phyloP scores from a whole-genome alignment of 768 basidiomycete genomes.

The Mycena polygramma region DNA sequence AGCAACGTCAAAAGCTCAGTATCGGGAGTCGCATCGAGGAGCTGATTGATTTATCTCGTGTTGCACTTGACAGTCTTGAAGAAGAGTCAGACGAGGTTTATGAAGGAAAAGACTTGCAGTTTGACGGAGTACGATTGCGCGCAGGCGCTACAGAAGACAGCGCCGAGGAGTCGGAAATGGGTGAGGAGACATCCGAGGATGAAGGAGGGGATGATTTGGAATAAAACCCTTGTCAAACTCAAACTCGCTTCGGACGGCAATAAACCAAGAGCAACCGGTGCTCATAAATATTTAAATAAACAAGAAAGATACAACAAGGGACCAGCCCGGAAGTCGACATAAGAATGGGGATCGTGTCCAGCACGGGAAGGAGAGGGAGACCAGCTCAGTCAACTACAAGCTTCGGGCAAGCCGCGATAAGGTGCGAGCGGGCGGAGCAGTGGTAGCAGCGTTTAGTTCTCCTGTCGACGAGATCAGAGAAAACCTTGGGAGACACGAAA shows the following conservation, averaged over 20 bases:
- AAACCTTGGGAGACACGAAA: too few species aligned
- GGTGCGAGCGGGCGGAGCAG: background rate
- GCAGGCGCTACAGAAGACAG: too few species aligned
- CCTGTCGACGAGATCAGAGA: background rate
- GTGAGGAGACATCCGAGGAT: background rate
- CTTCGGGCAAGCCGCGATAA: background rate
- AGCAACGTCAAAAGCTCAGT: constrained; percentile 19
- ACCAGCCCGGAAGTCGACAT: too few species aligned
- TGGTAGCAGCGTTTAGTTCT: constrained; percentile 8
- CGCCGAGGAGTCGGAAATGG: background rate
- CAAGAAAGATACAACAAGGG: too few species aligned
- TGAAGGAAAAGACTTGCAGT: constrained; percentile 14
- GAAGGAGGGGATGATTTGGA: too few species aligned
- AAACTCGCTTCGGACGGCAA: too few species aligned
- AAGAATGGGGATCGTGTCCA: too few species aligned
- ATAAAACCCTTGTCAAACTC: too few species aligned
- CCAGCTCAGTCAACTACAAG: background rate
- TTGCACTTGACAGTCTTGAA: background rate
- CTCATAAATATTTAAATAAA: too few species aligned
- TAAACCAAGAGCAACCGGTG: too few species aligned
- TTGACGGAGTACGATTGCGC: constrained; percentile 7
- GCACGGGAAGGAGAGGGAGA: too few species aligned
- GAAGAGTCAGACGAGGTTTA: background rate
- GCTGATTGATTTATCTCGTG: constrained; percentile 9
- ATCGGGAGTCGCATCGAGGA: constrained; percentile 17